These are phyloP conservation scores for Colletotrichum echinochloae DNA, from an alignment of 2,329 filamentous ascomycete genomes.

Conservation along the genomic window DNA sequence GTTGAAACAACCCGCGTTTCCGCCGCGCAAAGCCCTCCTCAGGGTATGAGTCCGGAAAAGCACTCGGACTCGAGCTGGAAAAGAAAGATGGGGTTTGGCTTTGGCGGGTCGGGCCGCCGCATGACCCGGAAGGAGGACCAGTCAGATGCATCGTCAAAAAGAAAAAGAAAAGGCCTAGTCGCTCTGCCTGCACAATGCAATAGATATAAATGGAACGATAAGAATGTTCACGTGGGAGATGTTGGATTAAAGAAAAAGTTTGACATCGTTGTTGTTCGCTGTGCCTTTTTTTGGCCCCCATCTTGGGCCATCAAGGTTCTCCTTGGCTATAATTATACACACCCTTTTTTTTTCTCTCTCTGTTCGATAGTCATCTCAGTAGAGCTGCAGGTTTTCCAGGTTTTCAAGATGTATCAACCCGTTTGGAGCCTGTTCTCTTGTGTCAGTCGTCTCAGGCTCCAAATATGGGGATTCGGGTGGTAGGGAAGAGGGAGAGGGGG, in stretches of 20 bases:
- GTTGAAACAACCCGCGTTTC: slow-evolving; percentile 7
- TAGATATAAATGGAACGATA: not conserved
- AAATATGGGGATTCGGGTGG: slow-evolving; percentile 8
- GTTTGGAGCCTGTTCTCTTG: slow-evolving; percentile 68
- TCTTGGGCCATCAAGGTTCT: slow-evolving; percentile 10
- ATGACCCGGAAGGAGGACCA: not conserved
- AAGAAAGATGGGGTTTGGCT: not conserved
- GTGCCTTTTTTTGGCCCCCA: not conserved
- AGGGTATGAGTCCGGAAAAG: not conserved
- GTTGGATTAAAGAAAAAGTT: not conserved
- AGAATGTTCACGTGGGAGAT: not conserved
- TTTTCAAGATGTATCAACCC: slow-evolving; percentile 74
- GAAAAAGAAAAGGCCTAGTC: too few species aligned
- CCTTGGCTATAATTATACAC: not conserved
- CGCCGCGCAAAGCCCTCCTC: not conserved
- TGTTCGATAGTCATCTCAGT: slow-evolving; percentile 34
- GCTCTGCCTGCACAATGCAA: not conserved
- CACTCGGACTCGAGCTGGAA: not conserved
- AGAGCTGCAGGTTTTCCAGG: slow-evolving; percentile 64
- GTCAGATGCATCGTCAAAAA: not conserved
- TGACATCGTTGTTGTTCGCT: not conserved
- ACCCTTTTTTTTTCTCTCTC: not conserved
- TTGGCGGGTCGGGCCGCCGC: not conserved
- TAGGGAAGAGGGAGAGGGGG: not conserved
- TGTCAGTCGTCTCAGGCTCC: slow-evolving; percentile 16